phyloP scores from a whole-genome alignment of 495 filamentous ascomycete genomes.

The Platismatia glauca region DNA sequence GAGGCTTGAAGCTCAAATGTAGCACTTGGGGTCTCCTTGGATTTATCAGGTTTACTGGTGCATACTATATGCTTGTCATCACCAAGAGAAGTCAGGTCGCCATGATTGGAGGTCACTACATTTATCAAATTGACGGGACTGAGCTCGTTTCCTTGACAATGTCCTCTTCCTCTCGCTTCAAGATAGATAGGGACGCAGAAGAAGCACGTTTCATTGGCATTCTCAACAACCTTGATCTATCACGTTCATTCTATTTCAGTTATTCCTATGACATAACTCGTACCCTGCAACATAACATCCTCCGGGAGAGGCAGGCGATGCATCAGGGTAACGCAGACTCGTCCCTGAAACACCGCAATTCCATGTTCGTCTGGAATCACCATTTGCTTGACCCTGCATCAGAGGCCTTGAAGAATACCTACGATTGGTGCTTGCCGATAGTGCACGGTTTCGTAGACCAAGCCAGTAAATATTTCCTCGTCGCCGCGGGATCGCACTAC shows the following conservation, averaged over 20 bases:
- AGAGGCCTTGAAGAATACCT: slow-evolving; percentile 62
- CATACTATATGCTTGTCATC: slow-evolving; percentile 95
- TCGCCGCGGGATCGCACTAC: not conserved
- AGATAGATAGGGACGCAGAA: slow-evolving; percentile 74
- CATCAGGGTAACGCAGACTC: slow-evolving; percentile 50
- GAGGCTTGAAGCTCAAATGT: slow-evolving; percentile 84
- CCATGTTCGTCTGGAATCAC: slow-evolving; percentile 97
- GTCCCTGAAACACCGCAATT: slow-evolving; percentile 62
- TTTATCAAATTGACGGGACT: slow-evolving; percentile 94
- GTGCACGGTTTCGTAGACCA: slow-evolving; percentile 97
- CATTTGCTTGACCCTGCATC: slow-evolving; percentile 74
- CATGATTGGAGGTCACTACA: slow-evolving; percentile 89
- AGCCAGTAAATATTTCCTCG: slow-evolving; percentile 35
- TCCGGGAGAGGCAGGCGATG: slow-evolving; percentile 62
- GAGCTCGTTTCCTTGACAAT: slow-evolving; percentile 79
- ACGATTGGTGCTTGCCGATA: slow-evolving; percentile 93
- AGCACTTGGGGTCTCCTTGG: slow-evolving; percentile 90
- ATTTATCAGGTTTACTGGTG: slow-evolving; percentile 89
- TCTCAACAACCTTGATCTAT: slow-evolving; percentile 81
- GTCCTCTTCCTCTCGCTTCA: slow-evolving; percentile 48
- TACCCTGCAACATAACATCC: slow-evolving; percentile 88
- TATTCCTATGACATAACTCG: slow-evolving; percentile 95
- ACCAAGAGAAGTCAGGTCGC: slow-evolving; percentile 94
- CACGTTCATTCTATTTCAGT: slow-evolving; percentile 92
- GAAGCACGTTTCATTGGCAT: slow-evolving; percentile 84